phyloP scores from a whole-genome alignment of 176 grass and related monocot species.

The Triticum turgidum region DNA sequence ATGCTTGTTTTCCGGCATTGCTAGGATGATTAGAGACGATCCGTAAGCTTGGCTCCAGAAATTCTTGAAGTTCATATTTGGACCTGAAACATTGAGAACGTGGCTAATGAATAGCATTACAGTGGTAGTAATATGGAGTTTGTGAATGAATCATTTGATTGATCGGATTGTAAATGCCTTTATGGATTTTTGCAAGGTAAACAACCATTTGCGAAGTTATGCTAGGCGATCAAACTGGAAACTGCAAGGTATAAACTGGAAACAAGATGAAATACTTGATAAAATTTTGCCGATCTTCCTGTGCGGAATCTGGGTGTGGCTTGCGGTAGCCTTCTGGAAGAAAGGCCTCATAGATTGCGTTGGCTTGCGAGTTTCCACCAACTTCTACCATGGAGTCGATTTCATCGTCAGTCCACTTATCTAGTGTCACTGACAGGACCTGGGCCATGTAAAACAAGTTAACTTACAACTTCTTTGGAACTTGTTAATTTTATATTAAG shows the following conservation, averaged over 20 bases:
- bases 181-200: background rate
- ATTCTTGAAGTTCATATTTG: constrained; percentile 82
- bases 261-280: constrained; percentile 48
- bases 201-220: background rate
- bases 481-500: background rate
- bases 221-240: background rate
- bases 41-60: constrained; percentile 73
- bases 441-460: constrained; percentile 25
- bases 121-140: background rate
- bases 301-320: constrained; percentile 53
- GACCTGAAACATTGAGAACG: constrained; percentile 41
- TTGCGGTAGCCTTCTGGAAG: constrained; percentile 61
- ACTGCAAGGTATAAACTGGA: constrained; percentile 2
- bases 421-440: constrained; percentile 70
- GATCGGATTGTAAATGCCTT: background rate
- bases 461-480: background rate
- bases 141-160: background rate
- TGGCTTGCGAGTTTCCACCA: constrained; percentile 82
- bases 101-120: background rate
- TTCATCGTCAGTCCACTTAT: constrained; percentile 76
- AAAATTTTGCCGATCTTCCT: constrained; percentile 62
- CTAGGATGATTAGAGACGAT: constrained; percentile 50
- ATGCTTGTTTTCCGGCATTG: constrained; percentile 31
- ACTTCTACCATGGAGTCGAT: constrained; percentile 77
- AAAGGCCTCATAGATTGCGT: constrained; percentile 86